Conservation (phyloP, 1,284 basidiomycete genomes). For the Tausonia pullulans region DNA sequence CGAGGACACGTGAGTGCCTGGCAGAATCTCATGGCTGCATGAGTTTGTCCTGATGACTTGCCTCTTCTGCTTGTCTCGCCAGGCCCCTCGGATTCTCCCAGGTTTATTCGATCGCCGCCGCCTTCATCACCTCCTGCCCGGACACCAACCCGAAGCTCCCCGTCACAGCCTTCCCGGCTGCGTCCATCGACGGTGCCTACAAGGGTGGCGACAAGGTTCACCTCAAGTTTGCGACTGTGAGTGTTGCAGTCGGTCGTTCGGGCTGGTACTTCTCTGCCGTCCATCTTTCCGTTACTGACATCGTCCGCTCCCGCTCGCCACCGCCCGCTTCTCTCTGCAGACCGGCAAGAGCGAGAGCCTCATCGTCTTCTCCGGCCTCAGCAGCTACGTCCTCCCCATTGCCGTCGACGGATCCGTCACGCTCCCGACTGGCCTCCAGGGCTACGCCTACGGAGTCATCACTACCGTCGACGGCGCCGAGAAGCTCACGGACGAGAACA, state of each 20-base stretch:
- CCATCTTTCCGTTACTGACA: too few species aligned
- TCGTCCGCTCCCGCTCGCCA: too few species aligned
- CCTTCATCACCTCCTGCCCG: conserved; percentile 31
- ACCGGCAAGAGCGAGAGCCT: not conserved
- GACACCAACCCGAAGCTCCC: conserved; percentile 35
- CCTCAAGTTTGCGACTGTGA: conserved; percentile 5
- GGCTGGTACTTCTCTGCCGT: too few species aligned
- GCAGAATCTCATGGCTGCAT: conserved; percentile 42
- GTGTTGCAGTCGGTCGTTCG: too few species aligned
- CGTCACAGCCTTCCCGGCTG: conserved; percentile 35
- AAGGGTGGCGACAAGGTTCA: conserved; percentile 4
- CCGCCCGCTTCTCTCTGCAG: too few species aligned
- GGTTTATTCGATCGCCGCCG: conserved; percentile 32
- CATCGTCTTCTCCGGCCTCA: conserved; percentile 11
- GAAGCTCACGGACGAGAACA: conserved; percentile 28
- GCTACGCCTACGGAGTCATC: conserved; percentile 30
- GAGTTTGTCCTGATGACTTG: too few species aligned
- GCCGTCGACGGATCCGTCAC: conserved; percentile 25
- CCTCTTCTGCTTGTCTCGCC: too few species aligned
- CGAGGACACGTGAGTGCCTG: conserved; percentile 42
- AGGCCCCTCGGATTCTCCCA: conserved; percentile 42
- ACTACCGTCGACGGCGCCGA: not conserved
- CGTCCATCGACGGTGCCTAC: conserved; percentile 5
- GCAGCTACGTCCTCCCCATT: conserved; percentile 30
- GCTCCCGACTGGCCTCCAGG: conserved; percentile 33